Evolutionary conservation across 179 eudicot species (phyloP).

Genomic region (Vitellaria paradoxa): DNA sequence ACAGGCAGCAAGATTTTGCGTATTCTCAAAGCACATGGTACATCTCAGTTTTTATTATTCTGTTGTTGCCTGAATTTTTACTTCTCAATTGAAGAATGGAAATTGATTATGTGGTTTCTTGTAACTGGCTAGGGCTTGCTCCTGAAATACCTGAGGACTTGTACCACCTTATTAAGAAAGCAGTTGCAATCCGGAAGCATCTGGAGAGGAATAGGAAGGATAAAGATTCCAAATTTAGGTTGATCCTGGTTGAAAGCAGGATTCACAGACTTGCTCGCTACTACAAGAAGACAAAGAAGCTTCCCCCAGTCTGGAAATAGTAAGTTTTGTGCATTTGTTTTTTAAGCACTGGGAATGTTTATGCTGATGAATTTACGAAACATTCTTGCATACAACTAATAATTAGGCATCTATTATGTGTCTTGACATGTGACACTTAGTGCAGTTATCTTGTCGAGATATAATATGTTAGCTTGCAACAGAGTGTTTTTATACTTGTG

Average conservation of each 20-base stretch:
- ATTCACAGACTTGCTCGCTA: slow-evolving; percentile 39
- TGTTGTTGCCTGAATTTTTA: background rate
- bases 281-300: slow-evolving; percentile 46
- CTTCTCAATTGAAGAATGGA: background rate
- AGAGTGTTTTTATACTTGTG: background rate
- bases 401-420: background rate
- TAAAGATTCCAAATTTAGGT: slow-evolving; percentile 36
- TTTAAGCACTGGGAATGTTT: background rate
- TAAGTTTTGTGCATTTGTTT: slow-evolving; percentile 6
- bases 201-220: slow-evolving; percentile 42
- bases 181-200: slow-evolving; percentile 39
- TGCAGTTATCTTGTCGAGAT: background rate
- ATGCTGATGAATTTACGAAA: background rate
- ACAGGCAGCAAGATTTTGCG: slow-evolving; percentile 40
- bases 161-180: slow-evolving; percentile 37
- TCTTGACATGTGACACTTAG: background rate
- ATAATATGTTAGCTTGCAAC: background rate
- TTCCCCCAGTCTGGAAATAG: slow-evolving; percentile 45
- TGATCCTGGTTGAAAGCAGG: slow-evolving; percentile 43
- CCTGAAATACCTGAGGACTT: slow-evolving; percentile 43
- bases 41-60: background rate
- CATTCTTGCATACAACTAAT: background rate
- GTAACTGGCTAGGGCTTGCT: slow-evolving; percentile 25
- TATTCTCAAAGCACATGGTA: slow-evolving; percentile 35
- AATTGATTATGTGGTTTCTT: no score